Percentiles rank a stretch among this genome's conserved stretches.
phyloP scores from a whole-genome alignment of 805 yeast species.

The Pichia californica region DNA sequence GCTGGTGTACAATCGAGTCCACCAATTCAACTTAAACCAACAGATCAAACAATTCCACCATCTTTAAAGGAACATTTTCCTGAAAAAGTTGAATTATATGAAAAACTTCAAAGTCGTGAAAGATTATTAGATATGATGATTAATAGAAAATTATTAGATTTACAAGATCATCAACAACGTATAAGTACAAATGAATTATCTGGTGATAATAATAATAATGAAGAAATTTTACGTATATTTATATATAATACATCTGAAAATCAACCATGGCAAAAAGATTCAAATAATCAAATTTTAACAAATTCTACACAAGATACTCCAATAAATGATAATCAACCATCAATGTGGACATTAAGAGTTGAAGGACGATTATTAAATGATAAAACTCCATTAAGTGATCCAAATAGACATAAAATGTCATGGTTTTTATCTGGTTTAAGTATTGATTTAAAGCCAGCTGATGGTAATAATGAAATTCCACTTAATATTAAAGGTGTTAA shows the following conservation, averaged over 20 bases:
- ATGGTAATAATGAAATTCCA: constrained; percentile 21
- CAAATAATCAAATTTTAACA: constrained; percentile 1
- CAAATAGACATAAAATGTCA: constrained; percentile 57
- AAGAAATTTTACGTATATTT: constrained; percentile 65
- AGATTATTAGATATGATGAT: constrained; percentile 71
- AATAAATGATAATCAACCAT: constrained; percentile 21
- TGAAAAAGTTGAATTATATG: constrained; percentile 57
- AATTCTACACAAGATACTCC: neutral
- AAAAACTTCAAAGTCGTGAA: constrained; percentile 75
- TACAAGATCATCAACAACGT: constrained; percentile 58
- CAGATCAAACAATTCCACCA: constrained; percentile 29
- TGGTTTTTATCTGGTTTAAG: constrained; percentile 78
- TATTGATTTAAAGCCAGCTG: constrained; percentile 52
- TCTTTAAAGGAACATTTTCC: constrained; percentile 28
- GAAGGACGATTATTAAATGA: constrained; percentile 72
- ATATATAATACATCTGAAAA: constrained; percentile 76
- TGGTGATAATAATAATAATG: constrained; percentile 34
- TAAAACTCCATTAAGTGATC: constrained; percentile 39
- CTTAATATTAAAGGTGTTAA: constrained; percentile 17
- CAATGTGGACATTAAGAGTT: constrained; percentile 78
- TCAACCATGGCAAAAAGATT: constrained; percentile 74
- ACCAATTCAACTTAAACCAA: constrained; percentile 30
- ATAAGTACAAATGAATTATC: constrained; percentile 27
- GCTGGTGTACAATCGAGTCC: constrained; percentile 12
- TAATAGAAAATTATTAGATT: constrained; percentile 76